Percentiles rank a stretch among this genome's conserved stretches.
These are phyloP conservation scores for Hemileccinum impolitum DNA, from an alignment of 768 basidiomycete species.

Conservation along the genomic window DNA sequence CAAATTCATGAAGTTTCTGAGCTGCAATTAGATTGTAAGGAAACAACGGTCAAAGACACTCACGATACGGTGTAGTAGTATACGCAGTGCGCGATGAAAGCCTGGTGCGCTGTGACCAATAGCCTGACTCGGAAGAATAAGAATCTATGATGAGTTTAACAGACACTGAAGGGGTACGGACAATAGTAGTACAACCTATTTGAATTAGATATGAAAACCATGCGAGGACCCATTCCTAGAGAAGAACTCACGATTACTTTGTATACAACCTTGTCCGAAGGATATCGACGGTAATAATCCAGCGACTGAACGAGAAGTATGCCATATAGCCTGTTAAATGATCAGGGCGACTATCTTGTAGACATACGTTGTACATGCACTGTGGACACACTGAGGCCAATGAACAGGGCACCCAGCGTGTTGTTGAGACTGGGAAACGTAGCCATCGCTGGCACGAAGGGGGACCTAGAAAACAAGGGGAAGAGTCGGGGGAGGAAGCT, in stretches of 20 bases:
- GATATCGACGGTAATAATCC: slow-evolving; percentile 54
- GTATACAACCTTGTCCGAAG: slow-evolving; percentile 48
- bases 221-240: not conserved
- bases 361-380: slow-evolving; percentile 19
- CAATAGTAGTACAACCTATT: slow-evolving; percentile 34
- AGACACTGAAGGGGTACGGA: slow-evolving; percentile 13
- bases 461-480: not conserved
- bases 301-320: slow-evolving; percentile 52
- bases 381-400: slow-evolving; percentile 54
- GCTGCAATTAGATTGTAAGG: slow-evolving; percentile 3
- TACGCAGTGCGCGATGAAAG: slow-evolving; percentile 47
- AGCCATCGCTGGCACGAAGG: slow-evolving; percentile 14
- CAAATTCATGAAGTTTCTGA: slow-evolving; percentile 41
- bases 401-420: slow-evolving; percentile 59
- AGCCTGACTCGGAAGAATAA: slow-evolving; percentile 36
- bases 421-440: slow-evolving; percentile 30
- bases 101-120: slow-evolving; percentile 47
- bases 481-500: slow-evolving; percentile 1
- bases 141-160: not conserved
- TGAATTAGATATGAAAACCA: not conserved
- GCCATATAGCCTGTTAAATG: slow-evolving; percentile 43
- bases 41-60: slow-evolving; percentile 15
- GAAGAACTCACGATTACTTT: slow-evolving; percentile 47
- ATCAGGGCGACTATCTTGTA: slow-evolving; percentile 15
- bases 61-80: slow-evolving; percentile 57